Evolutionary conservation across 176 grass and related monocot species (phyloP), one percentile per base, ranked within the genome.

Genomic region (Themeda triandra): DNA sequence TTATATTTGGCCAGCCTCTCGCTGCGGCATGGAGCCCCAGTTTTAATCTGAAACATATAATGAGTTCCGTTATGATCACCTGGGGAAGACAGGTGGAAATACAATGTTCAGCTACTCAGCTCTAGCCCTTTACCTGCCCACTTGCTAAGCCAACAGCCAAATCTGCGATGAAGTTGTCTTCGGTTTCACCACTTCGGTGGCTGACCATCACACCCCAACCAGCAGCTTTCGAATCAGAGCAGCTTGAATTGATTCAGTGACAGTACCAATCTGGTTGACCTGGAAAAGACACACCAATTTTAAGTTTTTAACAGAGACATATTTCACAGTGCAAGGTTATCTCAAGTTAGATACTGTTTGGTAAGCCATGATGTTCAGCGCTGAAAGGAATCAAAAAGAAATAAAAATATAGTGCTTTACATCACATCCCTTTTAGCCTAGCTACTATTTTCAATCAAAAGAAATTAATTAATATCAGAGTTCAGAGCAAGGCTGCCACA

Each of bases 201-300:
- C 96, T 99, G 71, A 99, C 96, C 96, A 99, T 96, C 74, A 99
- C 87, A 8, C 96, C 96, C 96, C 96, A 99, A 45, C 93, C 96
- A 88, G 93, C 96, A 81, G 83, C 86, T 78, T 96, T 99, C 4
- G 96, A 96, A 84, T 99, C 93, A 96, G 86, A 69, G 96, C 96
- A 35, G 93, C 91, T 87, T 99, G 90, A 40, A 99, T 99, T 36
- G 96, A 99, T 77, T 99, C 96, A 0, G 93, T 92, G 63, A 92
- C 81, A 8, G 91, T 92, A 42, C 96, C 93, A 66, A 99, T 99
- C 77, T 96, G 96, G 59, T 99, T 99, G 63, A 99, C 96, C 96
- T 99, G 75, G 14, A 87, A 86, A 88, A 83, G 5, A 40, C 3
- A 75, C 53, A 77, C 30, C 39, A 66, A 53, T 28, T 53, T 87